phyloP scores from a whole-genome alignment of 1,284 basidiomycete species.

The Peniophora sp. region DNA sequence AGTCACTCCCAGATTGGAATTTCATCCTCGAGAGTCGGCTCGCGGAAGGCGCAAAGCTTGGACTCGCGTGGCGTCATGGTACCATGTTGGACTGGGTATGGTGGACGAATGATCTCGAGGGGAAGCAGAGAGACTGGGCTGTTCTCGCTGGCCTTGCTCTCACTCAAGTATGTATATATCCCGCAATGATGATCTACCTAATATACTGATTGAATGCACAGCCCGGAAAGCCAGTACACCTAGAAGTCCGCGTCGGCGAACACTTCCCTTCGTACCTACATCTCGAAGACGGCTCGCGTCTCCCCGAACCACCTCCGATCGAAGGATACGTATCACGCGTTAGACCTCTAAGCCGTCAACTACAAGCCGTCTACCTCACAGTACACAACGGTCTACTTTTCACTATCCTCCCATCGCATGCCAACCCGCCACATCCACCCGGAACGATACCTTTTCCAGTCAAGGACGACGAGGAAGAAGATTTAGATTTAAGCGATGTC shows the following conservation, averaged over 20 bases:
- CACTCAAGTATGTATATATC: constrained; percentile 42
- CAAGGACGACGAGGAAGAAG: constrained; percentile 20
- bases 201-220: too few species aligned
- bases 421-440: constrained; percentile 65
- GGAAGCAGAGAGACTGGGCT: constrained; percentile 57
- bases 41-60: constrained; percentile 48
- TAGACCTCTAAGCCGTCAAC: constrained; percentile 50
- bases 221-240: constrained; percentile 43
- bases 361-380: constrained; percentile 60
- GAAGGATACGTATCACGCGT: constrained; percentile 79
- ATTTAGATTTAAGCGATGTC: constrained; percentile 21
- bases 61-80: constrained; percentile 70
- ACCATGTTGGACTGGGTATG: constrained; percentile 78
- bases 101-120: constrained; percentile 58
- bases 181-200: constrained; percentile 3
- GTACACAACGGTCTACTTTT: constrained; percentile 74
- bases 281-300: constrained; percentile 42
- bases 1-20: constrained; percentile 52
- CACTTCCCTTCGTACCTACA: constrained; percentile 55
- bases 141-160: constrained; percentile 69
- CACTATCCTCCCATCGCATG: constrained; percentile 40
- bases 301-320: constrained; percentile 66
- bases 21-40: constrained; percentile 48
- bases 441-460: constrained; percentile 31
- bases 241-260: constrained; percentile 67